Evolutionary conservation across 805 yeast species (phyloP).

Genomic region (Isabelozyma heimii): DNA sequence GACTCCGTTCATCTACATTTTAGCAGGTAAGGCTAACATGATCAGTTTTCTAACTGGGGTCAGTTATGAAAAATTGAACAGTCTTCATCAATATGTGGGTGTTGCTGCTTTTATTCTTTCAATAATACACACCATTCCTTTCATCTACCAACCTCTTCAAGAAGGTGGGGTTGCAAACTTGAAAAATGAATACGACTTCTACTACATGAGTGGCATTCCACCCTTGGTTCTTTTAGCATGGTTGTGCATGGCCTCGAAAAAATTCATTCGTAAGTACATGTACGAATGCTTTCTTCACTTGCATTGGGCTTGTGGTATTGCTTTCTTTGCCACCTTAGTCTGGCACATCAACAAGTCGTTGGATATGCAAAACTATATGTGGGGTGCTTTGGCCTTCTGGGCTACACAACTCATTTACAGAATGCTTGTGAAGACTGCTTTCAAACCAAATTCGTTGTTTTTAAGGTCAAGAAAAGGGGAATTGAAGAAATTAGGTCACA

Average conservation of each 20-base stretch:
- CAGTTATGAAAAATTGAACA: slow-evolving; percentile 53
- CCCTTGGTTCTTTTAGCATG: slow-evolving; percentile 45
- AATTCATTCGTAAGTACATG: slow-evolving; percentile 32
- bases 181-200: slow-evolving; percentile 13
- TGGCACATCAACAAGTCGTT: slow-evolving; percentile 41
- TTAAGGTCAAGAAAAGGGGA: slow-evolving; percentile 37
- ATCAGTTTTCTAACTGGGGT: slow-evolving; percentile 50
- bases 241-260: slow-evolving; percentile 43
- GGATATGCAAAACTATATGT: slow-evolving; percentile 41
- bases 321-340: slow-evolving; percentile 44
- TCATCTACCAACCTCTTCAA: slow-evolving; percentile 36
- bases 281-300: slow-evolving; percentile 51
- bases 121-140: slow-evolving; percentile 51
- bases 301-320: slow-evolving; percentile 55
- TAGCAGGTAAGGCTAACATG: slow-evolving; percentile 53
- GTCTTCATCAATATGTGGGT: slow-evolving; percentile 49
- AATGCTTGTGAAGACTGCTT: slow-evolving; percentile 41
- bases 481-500: slow-evolving; percentile 20
- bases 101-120: slow-evolving; percentile 41
- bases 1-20: slow-evolving; percentile 47
- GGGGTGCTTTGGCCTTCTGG: slow-evolving; percentile 54
- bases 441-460: slow-evolving; percentile 41
- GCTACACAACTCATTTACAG: slow-evolving; percentile 46
- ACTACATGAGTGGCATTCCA: slow-evolving; percentile 42
- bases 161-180: slow-evolving; percentile 48